Conservation (phyloP, 371 early-diverging fungal genomes). For the Capillidium rhysosporum region DNA sequence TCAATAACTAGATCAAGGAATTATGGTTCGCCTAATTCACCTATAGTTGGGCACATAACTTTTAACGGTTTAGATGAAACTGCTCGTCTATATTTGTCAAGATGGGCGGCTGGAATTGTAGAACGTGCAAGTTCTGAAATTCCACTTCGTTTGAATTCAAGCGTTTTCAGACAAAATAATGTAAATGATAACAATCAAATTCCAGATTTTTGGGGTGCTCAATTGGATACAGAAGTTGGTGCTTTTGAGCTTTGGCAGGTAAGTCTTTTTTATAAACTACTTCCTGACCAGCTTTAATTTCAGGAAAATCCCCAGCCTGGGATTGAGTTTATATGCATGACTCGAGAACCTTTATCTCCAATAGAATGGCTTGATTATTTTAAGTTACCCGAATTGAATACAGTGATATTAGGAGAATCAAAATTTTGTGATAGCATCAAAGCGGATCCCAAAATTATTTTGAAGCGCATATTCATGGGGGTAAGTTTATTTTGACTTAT, state of each 20-base stretch:
- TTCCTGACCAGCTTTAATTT: background rate
- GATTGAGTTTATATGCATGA: slow-evolving; percentile 13
- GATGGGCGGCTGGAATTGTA: slow-evolving; percentile 6
- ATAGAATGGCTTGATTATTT: slow-evolving; percentile 60
- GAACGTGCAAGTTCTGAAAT: slow-evolving; percentile 2
- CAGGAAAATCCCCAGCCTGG: background rate
- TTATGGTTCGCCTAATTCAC: background rate
- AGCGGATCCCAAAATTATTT: slow-evolving; percentile 25
- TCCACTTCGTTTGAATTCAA: background rate
- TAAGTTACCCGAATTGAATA: slow-evolving; percentile 23
- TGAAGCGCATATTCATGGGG: slow-evolving; percentile 46
- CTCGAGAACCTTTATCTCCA: slow-evolving; percentile 36
- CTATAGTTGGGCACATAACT: too few relatives aligned
- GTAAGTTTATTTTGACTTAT: slow-evolving; percentile 8
- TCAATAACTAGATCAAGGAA: background rate
- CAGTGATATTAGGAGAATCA: background rate
- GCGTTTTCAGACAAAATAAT: background rate
- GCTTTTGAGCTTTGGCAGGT: slow-evolving; percentile 38
- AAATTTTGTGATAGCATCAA: slow-evolving; percentile 11
- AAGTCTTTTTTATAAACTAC: background rate
- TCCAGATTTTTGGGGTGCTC: background rate
- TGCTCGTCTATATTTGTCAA: background rate
- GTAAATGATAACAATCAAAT: background rate
- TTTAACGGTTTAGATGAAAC: slow-evolving; percentile 3
- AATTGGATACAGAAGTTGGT: slow-evolving; percentile 27